Percentiles rank a stretch among this genome's conserved stretches.
Conservation (phyloP, 148 eudicot species). For the Cornus suecica region DNA sequence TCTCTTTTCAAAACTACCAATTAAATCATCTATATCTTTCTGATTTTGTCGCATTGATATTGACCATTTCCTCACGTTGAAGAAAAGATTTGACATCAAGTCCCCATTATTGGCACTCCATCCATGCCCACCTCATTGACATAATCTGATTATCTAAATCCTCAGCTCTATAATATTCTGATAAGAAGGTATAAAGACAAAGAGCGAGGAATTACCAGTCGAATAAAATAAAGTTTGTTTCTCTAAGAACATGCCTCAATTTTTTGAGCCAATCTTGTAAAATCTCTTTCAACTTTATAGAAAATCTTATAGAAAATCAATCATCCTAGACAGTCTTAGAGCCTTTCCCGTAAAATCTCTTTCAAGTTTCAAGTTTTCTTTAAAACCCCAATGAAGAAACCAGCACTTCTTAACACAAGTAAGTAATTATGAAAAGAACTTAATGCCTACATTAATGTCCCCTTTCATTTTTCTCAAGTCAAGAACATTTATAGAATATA, state of each 20-base stretch:
- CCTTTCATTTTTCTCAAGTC: constrained; percentile 1
- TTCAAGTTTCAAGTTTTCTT: neutral
- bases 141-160: neutral
- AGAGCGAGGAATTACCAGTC: neutral
- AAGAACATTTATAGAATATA: neutral
- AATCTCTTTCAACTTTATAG: neutral
- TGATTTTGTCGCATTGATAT: too few species aligned
- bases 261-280: neutral
- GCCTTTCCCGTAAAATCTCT: neutral
- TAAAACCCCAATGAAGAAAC: neutral
- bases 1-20: too few species aligned
- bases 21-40: too few species aligned
- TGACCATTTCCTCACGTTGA: too few species aligned
- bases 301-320: neutral
- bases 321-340: neutral
- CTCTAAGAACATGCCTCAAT: neutral
- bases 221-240: neutral
- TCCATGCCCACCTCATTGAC: too few species aligned
- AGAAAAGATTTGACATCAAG: too few species aligned
- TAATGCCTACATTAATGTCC: neutral
- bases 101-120: too few species aligned
- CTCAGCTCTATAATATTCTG: neutral
- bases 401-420: neutral
- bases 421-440: neutral
- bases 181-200: neutral